Evolutionary conservation across 805 yeast genomes (phyloP).

Genomic region (Yamadazyma sp.): DNA sequence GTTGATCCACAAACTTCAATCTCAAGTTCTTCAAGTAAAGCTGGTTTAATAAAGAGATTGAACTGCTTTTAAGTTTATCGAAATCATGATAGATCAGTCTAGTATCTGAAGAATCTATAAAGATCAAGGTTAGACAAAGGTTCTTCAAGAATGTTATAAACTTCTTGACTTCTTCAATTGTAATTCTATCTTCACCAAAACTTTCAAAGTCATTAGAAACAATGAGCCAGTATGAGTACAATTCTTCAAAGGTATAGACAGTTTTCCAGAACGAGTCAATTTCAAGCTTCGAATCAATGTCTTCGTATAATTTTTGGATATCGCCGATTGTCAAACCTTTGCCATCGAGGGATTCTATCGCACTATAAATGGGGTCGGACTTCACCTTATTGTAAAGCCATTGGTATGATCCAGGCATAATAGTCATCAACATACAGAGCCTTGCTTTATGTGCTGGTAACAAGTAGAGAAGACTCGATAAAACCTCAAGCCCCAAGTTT

Average conservation of each 20-base stretch:
- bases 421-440: conserved; percentile 40
- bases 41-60: conserved; percentile 60
- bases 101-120: conserved; percentile 25
- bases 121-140: conserved; percentile 50
- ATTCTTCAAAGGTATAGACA: conserved; percentile 54
- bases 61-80: conserved; percentile 27
- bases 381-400: conserved; percentile 30
- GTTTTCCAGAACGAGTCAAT: conserved; percentile 30
- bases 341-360: conserved; percentile 7
- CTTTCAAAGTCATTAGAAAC: conserved; percentile 67
- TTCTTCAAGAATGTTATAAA: conserved; percentile 51
- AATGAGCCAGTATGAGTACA: conserved; percentile 64
- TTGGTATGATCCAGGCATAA: conserved; percentile 39
- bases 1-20: conserved; percentile 46
- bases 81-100: conserved; percentile 10
- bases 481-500: conserved; percentile 18
- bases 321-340: conserved; percentile 16
- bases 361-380: conserved; percentile 17
- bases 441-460: conserved; percentile 37
- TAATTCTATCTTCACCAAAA: conserved; percentile 43
- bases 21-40: conserved; percentile 67
- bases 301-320: background rate
- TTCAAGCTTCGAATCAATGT: background rate
- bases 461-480: conserved; percentile 34
- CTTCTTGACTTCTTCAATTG: conserved; percentile 33